phyloP scores from a whole-genome alignment of 495 filamentous ascomycete species.

The Aspergillus baeticus region DNA sequence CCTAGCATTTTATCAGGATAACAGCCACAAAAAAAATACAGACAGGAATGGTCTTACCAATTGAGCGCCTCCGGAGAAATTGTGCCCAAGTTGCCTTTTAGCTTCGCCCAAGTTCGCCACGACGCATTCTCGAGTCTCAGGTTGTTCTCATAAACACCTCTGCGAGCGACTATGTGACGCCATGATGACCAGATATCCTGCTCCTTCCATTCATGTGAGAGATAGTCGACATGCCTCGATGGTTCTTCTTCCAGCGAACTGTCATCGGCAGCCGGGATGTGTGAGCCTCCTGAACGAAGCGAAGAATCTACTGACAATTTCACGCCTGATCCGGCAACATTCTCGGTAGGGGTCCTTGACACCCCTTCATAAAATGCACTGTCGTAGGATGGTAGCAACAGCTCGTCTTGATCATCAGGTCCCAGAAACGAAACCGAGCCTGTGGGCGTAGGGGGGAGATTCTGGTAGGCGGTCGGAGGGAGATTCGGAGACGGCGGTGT shows the following conservation, averaged over 20 bases:
- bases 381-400: slow-evolving; percentile 60
- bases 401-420: slow-evolving; percentile 51
- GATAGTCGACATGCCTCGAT: slow-evolving; percentile 91
- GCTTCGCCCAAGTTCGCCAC: slow-evolving; percentile 96
- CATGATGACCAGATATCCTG: slow-evolving; percentile 98
- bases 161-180: slow-evolving; percentile 82
- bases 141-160: slow-evolving; percentile 75
- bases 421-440: slow-evolving; percentile 62
- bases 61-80: slow-evolving; percentile 87
- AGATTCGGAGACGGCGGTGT: slow-evolving; percentile 41
- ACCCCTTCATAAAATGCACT: slow-evolving; percentile 25
- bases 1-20: slow-evolving; percentile 53
- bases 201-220: slow-evolving; percentile 93
- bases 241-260: slow-evolving; percentile 73
- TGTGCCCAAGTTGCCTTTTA: slow-evolving; percentile 79
- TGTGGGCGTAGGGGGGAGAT: slow-evolving; percentile 50
- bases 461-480: slow-evolving; percentile 21
- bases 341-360: slow-evolving; percentile 21
- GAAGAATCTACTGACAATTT: slow-evolving; percentile 17
- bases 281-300: slow-evolving; percentile 16
- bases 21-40: slow-evolving; percentile 14
- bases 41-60: too few species aligned
- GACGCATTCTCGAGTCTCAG: slow-evolving; percentile 91
- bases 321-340: slow-evolving; percentile 22
- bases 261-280: slow-evolving; percentile 70